These are phyloP conservation scores for Monosporozyma servazzii DNA, from an alignment of 805 yeast genomes.

Conservation along the genomic window DNA sequence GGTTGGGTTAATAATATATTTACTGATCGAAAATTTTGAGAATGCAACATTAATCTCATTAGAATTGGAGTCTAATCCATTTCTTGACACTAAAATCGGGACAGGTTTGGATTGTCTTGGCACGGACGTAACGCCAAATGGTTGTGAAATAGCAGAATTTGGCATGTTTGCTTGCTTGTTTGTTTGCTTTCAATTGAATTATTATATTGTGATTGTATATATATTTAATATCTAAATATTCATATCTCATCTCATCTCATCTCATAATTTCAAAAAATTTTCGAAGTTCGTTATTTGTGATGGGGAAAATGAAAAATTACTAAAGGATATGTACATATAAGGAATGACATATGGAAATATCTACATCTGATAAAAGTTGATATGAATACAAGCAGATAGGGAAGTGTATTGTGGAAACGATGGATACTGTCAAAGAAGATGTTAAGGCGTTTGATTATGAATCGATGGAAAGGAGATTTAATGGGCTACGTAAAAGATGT, in stretches of 20 bases:
- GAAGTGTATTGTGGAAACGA: not conserved
- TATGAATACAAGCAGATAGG: not conserved
- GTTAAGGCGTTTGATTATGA: not conserved
- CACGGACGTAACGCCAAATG: conserved; percentile 27
- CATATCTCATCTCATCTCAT: not conserved
- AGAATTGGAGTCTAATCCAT: conserved; percentile 11
- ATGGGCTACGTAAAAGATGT: conserved; percentile 13
- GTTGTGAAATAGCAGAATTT: conserved; percentile 21
- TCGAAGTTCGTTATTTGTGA: not conserved
- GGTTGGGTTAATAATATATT: conserved; percentile 30
- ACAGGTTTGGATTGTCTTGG: conserved; percentile 19
- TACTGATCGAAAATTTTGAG: conserved; percentile 29
- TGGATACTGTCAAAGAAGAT: not conserved
- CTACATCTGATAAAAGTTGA: not conserved
- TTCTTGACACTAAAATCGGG: conserved; percentile 8
- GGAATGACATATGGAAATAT: no score
- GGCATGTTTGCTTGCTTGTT: conserved; percentile 17
- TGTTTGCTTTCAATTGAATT: not conserved
- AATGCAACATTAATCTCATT: conserved; percentile 28
- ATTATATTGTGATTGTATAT: not conserved
- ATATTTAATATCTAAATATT: not conserved
- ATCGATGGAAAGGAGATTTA: conserved; percentile 5
- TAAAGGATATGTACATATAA: not conserved
- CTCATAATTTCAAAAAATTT: conserved; percentile 2
- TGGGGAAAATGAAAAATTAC: not conserved